These are phyloP conservation scores for Coemansia sp. DNA, from an alignment of 192 early-diverging fungal species.

Conservation along the genomic window DNA sequence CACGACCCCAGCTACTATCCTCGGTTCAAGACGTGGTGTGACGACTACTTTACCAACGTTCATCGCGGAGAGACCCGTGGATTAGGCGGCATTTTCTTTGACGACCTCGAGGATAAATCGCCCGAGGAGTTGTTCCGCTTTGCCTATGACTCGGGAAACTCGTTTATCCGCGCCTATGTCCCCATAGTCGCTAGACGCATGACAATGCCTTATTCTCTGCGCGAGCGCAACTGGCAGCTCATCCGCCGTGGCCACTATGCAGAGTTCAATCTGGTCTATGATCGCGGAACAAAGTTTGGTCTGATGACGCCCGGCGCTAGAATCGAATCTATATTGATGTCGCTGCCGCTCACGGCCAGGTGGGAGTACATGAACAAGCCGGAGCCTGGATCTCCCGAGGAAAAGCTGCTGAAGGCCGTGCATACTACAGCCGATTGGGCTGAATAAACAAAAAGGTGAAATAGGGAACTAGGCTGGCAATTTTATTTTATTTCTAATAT, in stretches of 20 bases:
- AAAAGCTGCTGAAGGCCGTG: slow-evolving; percentile 72
- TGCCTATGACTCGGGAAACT: slow-evolving; percentile 76
- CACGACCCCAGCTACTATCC: slow-evolving; percentile 82
- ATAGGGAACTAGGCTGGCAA: neutral
- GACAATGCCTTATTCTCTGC: slow-evolving; percentile 70
- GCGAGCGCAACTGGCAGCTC: slow-evolving; percentile 91
- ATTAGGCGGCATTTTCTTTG: slow-evolving; percentile 98
- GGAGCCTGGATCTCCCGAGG: slow-evolving; percentile 66
- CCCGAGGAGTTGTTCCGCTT: slow-evolving; percentile 79
- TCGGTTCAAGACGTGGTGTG: slow-evolving; percentile 95
- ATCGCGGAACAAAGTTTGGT: slow-evolving; percentile 98
- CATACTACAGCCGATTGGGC: slow-evolving; percentile 80
- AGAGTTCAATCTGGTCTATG: slow-evolving; percentile 96
- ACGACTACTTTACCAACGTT: slow-evolving; percentile 85
- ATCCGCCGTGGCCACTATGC: slow-evolving; percentile 93
- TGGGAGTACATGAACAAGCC: slow-evolving; percentile 93
- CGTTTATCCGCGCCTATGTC: slow-evolving; percentile 80
- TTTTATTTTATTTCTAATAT: no score
- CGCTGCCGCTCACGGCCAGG: slow-evolving; percentile 86
- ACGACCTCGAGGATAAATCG: slow-evolving; percentile 77
- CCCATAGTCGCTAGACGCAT: slow-evolving; percentile 82
- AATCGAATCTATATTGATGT: slow-evolving; percentile 94
- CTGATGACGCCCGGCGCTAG: slow-evolving; percentile 91
- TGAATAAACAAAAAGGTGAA: no score
- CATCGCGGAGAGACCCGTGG: slow-evolving; percentile 90